Base-by-base conservation (phyloP, 805 yeast species). In the Spathaspora passalidarum region DNA sequence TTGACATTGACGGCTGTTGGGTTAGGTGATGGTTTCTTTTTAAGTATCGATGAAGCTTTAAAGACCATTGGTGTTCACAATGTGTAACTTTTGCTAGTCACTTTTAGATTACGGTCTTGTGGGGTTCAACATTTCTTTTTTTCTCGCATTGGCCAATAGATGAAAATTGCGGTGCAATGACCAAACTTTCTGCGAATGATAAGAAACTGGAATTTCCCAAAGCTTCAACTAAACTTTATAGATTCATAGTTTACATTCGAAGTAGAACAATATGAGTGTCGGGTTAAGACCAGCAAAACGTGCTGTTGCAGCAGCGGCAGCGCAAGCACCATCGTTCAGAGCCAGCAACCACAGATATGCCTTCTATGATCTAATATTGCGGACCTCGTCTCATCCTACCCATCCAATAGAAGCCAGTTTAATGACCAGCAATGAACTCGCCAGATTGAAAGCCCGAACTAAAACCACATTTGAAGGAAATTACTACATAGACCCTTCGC, bases 41-140 rank as follows among this genome's bases (percentile, higher is more conserved):
- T 72, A 39, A 77, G 78, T 38, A 76, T 85, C 6, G 79, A 79
- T 25, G 82, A 79, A 38, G 88, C 88, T 0, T 57, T 84, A 43
- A 66, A 61, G 48, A 72, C 75, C 1, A 62, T 76, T 21, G 78
- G 73, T 45, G 9, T 16, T 29, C 34, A 29, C 13, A 29, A 10
- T 6, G 34, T 29, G 14, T 29, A n/a, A 8, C 26, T 23, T 23
- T 23, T 23, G 7, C 26, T 23, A 8, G 26, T 6, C 8, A 4
- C 19, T 32, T 5, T 16, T 14, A 16, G 19, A 14, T 8, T 3
- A 14, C n/a, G 19, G 36, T 32, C 22, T 35, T 17, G 38, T 19
- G 38, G 22, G 22, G 38, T 18, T 22, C 14, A 14, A 29, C 16
- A 13, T 35, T 35, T 35, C 21, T 35, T 35, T 35, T 35, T 34